Conservation (phyloP, 129 eudicot genomes). For the Helianthus annuus region HanXRQr2.0-SUNRISE NC_035444.2:7257917-7258416, state of each 20-base stretch:
- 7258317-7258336: conserved; percentile 51
- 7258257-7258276: conserved; percentile 60
- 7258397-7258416: conserved; percentile 45
- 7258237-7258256: conserved; percentile 70
- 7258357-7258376: conserved; percentile 46
- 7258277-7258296: conserved; percentile 39
- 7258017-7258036: conserved; percentile 25
- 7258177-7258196: conserved; percentile 48
- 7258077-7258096: conserved; percentile 62
- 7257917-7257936: background rate
- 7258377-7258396: conserved; percentile 68
- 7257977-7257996: background rate
- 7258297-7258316: conserved; percentile 48
- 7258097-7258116: conserved; percentile 54
- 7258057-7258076: conserved; percentile 33
- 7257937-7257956: background rate
- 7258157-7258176: background rate
- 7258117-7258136: conserved; percentile 47
- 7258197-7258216: conserved; percentile 40
- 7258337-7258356: conserved; percentile 49
- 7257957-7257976: background rate
- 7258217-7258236: conserved; percentile 46
- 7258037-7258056: conserved; percentile 47
- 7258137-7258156: conserved; percentile 12
- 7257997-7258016: conserved; percentile 9